Evolutionary conservation across 305 asterid genomes (phyloP).

Genomic region (Andrographis paniculata): DNA sequence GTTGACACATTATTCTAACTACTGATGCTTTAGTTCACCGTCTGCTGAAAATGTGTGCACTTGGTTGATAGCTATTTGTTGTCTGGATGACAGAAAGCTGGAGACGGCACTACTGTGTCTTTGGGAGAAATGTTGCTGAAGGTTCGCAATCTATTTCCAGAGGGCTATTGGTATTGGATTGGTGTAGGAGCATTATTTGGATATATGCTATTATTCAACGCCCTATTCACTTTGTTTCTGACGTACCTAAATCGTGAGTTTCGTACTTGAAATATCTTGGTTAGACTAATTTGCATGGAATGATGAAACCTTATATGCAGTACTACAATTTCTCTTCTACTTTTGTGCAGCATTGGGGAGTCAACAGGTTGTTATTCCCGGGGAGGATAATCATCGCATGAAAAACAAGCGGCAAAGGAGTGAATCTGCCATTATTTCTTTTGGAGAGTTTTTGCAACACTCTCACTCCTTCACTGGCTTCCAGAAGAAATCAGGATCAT

Average conservation of each 20-base stretch:
- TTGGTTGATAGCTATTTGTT: slow-evolving; percentile 13
- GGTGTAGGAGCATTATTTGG: slow-evolving; percentile 77
- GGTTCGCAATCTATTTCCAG: slow-evolving; percentile 67
- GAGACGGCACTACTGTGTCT: slow-evolving; percentile 31
- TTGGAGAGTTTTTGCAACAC: slow-evolving; percentile 51
- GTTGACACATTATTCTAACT: not conserved
- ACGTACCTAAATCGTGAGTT: slow-evolving; percentile 68
- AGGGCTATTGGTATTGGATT: slow-evolving; percentile 70
- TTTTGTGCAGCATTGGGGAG: slow-evolving; percentile 54
- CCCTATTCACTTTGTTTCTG: slow-evolving; percentile 51
- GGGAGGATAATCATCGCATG: slow-evolving; percentile 20
- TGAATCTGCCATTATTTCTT: slow-evolving; percentile 31
- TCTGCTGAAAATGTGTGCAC: not conserved
- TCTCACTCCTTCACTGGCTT: slow-evolving; percentile 56
- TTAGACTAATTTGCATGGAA: too few relatives aligned
- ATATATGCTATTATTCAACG: slow-evolving; percentile 50
- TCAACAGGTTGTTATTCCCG: slow-evolving; percentile 41
- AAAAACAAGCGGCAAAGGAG: slow-evolving; percentile 30
- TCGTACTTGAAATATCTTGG: slow-evolving; percentile 17
- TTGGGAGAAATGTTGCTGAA: slow-evolving; percentile 56
- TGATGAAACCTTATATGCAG: too few relatives aligned
- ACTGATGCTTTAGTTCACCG: not conserved
- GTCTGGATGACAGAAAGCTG: slow-evolving; percentile 45
- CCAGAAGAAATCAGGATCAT: too few relatives aligned
- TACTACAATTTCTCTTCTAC: slow-evolving; percentile 1